Base-by-base conservation (phyloP, 768 basidiomycete species). In the Sutorius australiensis region DNA sequence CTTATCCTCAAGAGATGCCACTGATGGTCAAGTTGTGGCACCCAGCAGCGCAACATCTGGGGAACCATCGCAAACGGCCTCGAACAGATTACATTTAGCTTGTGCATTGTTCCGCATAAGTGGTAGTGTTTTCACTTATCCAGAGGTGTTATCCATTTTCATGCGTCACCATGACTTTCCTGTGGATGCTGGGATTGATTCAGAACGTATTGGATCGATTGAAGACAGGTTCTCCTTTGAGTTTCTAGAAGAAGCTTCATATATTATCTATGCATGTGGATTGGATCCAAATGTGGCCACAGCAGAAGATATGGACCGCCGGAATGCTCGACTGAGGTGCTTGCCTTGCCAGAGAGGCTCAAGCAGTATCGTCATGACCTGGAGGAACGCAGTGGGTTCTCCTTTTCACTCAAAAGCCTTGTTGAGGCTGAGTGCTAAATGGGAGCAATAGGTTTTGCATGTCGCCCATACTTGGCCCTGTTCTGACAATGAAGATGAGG, bases 31-130 rank as follows among this genome's bases (percentile, higher is more conserved):
- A 3, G 28, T 4, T 30, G 30, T 27, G 19, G 8, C 17, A 9
- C 37, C 43, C 13, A 14, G 11, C 10, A 16, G 34, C 13, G n/a
- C n/a, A 8, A 19, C 8, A 21, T 3, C 6, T 8, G 7, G 24
- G 3, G 46, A 37, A n/a, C 13, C 56, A 6, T 17, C 16, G 14
- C 32, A 17, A 32, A n/a, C 11, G 7, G 6, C 17, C 11, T 12
- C n/a, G 4, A 41, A 40, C 37, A 59, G 31, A 34, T 14, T 59
- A 31, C 34, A 14, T 10, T 34, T 60, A 3, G 58, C 59, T 12
- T 59, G 55, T 39, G 57, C 50, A 13, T 9, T 53, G 19, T 58
- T 59, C 32, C 0, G 12, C n/a, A 32, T 9, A 16, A 16, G 9
- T 10, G 1, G 2, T 3, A 13, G 33, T 8, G 5, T 17, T n/a